Percentiles rank a stretch among this genome's conserved stretches.
Evolutionary conservation across 495 filamentous ascomycete genomes (phyloP).

Genomic region (Hypomontagnella monticulosa): DNA sequence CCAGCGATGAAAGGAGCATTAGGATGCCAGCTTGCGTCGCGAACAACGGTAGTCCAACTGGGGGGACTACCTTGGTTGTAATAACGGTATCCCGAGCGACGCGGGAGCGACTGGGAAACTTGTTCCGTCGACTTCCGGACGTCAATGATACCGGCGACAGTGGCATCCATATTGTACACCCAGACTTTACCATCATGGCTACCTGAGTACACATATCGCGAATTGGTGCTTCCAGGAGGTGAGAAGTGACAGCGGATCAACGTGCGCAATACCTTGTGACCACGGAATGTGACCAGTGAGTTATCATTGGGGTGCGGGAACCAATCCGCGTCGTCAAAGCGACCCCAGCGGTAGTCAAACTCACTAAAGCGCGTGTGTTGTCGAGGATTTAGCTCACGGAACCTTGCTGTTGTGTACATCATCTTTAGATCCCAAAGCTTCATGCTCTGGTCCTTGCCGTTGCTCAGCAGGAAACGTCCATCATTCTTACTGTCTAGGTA

Average conservation of each 20-base stretch:
- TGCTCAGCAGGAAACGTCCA: constrained; percentile 91
- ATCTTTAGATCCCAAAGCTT: constrained; percentile 95
- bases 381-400: constrained; percentile 58
- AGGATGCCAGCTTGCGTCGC: constrained; percentile 97
- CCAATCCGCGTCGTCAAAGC: constrained; percentile 74
- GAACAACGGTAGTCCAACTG: constrained; percentile 80
- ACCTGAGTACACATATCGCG: constrained; percentile 91
- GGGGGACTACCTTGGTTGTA: constrained; percentile 47
- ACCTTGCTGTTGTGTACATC: constrained; percentile 76
- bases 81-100: constrained; percentile 38
- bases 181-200: constrained; percentile 88
- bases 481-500: constrained; percentile 98
- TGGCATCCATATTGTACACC: constrained; percentile 94
- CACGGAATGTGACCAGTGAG: constrained; percentile 91
- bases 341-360: constrained; percentile 87
- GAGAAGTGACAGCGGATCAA: constrained; percentile 97
- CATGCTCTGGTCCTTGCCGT: constrained; percentile 96
- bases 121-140: constrained; percentile 70
- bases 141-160: constrained; percentile 81
- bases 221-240: constrained; percentile 86
- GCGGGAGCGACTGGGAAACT: constrained; percentile 12
- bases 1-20: constrained; percentile 87
- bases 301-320: constrained; percentile 85
- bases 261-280: constrained; percentile 87
- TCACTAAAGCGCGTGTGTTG: constrained; percentile 64